Conservation (phyloP, 176 grass and related monocot species). For the Cenchrus americanus region DNA sequence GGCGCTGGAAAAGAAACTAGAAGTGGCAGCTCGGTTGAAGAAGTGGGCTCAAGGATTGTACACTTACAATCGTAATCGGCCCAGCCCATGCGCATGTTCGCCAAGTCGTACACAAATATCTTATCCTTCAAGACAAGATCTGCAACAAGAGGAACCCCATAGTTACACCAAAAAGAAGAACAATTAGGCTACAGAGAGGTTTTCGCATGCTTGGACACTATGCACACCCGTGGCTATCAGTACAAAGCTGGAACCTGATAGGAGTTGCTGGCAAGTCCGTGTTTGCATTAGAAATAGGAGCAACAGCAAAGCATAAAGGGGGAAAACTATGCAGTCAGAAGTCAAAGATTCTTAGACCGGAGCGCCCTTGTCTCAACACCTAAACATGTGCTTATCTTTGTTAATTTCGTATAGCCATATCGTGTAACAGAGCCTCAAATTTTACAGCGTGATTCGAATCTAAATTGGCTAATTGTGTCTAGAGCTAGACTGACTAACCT, state of each 20-base stretch:
- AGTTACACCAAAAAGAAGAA: slow-evolving; percentile 34
- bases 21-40: not conserved
- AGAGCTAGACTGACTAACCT: slow-evolving; percentile 59
- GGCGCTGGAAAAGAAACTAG: not conserved
- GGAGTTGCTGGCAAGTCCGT: slow-evolving; percentile 7
- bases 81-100: slow-evolving; percentile 91
- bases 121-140: slow-evolving; percentile 98
- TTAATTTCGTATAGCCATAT: slow-evolving; percentile 20
- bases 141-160: slow-evolving; percentile 28
- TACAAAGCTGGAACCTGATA: not conserved
- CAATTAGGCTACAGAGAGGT: not conserved
- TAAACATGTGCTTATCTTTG: not conserved
- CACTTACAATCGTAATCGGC: slow-evolving; percentile 87
- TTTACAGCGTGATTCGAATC: slow-evolving; percentile 8
- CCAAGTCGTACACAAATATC: slow-evolving; percentile 94
- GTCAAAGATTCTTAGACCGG: not conserved
- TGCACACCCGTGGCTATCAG: not conserved
- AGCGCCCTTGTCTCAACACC: not conserved
- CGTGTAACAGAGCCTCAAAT: not conserved
- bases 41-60: not conserved
- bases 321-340: not conserved
- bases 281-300: not conserved
- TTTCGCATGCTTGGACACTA: not conserved
- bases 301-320: not conserved
- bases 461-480: slow-evolving; percentile 14